Conservation (phyloP, 2,329 filamentous ascomycete species). For the Penicillium sp. region DNA sequence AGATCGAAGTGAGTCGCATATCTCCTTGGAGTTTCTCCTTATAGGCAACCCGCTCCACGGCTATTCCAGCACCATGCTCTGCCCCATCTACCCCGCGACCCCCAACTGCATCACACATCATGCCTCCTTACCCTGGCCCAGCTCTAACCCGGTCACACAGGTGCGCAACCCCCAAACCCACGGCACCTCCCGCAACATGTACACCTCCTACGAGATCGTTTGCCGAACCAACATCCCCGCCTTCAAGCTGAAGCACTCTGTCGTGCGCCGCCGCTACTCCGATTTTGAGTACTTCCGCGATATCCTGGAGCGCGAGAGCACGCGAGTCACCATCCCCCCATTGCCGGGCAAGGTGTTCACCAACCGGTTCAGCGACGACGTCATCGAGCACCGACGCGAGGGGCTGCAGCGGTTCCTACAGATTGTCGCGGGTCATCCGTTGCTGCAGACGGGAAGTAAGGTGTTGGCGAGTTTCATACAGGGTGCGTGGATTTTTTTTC, state of each 20-base stretch:
- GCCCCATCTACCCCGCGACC: not conserved
- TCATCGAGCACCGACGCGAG: conserved; percentile 91
- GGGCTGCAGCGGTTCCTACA: conserved; percentile 94
- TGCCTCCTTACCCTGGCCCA: not conserved
- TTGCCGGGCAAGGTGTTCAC: conserved; percentile 97
- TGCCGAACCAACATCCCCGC: conserved; percentile 98
- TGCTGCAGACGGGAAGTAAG: conserved; percentile 96
- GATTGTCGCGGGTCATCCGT: conserved; percentile 94
- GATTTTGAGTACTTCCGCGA: conserved; percentile 99
- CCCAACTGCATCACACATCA: not conserved
- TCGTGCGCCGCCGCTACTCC: conserved; percentile 89
- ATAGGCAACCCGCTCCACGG: not conserved
- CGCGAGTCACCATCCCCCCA: conserved; percentile 92
- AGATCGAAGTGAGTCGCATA: conserved; percentile 75
- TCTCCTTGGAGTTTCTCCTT: not conserved
- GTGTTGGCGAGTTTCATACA: conserved; percentile 96
- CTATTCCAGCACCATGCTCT: not conserved
- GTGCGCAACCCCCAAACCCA: conserved; percentile 92
- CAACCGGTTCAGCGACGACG: conserved; percentile 96
- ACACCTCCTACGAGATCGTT: conserved; percentile 98
- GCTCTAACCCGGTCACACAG: conserved; percentile 47
- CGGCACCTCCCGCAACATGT: conserved; percentile 93
- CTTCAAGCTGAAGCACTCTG: conserved; percentile 89
- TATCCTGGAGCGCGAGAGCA: conserved; percentile 92
- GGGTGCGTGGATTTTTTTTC: conserved; percentile 58